Base-by-base conservation (phyloP, 805 yeast species). In the Myxozyma neotropica region DNA sequence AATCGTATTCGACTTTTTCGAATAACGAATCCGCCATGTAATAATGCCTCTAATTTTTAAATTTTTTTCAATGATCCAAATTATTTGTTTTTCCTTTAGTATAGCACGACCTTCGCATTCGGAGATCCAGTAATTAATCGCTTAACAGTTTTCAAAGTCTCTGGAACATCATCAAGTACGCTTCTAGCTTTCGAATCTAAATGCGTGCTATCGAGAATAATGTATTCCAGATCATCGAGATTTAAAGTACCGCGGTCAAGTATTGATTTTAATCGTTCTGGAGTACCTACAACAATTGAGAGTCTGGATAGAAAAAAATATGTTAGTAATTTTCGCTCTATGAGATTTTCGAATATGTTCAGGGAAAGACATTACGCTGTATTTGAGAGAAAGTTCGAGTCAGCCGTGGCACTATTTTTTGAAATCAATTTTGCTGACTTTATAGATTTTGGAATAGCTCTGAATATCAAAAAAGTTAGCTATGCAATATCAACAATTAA, bases 121-220 rank as follows among this genome's bases (percentile, higher is more conserved):
- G 26, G 15, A n/a, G 53, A 12, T 10, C 29, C 35, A 15, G 5
- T 15, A n/a, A 59, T 33, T 47, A 60, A 38, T 35, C 27, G n/a
- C 36, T 58, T 58, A 15, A 55, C 26, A 35, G 31, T 38, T 31
- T 35, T 31, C 13, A 61, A 35, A 8, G 63, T 61, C 53, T 61
- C 66, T 6, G 57, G 61, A 21, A 59, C 61, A 40, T 59, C 66
- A 35, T 62, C 64, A 7, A 62, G 36, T 23, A 58, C 66, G 27
- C 46, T 55, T 10, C 64, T 42, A 44, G 40, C 44, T 36, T 62
- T 62, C 27, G 58, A 21, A 35, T 62, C 66, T 43, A 62, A 39
- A 40, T 33, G 53, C n/a, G 66, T 39, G 24, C 53, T 26, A 33
- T 62, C 66, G 26, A 62, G 21, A 27, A 62, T 38, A n/a, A 62